Base-by-base conservation (phyloP, 1,139 yeast species). In the Hyphopichia pseudoburtonii region DNA sequence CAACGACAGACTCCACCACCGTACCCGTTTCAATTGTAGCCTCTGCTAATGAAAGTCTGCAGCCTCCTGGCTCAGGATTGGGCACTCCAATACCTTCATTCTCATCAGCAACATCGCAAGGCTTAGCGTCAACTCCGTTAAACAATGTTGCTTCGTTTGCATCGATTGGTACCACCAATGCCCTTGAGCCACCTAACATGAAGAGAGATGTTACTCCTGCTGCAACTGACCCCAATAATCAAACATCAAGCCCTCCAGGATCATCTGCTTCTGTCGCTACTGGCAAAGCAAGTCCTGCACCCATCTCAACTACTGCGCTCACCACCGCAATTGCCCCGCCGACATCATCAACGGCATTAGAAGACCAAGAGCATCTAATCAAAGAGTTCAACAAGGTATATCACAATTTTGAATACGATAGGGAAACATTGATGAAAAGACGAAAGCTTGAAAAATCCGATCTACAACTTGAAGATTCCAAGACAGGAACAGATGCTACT, bases 391-490 rank as follows among this genome's bases (percentile, higher is more conserved):
- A 69, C 50, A 84, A 76, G 52, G 79, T 86, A 29, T 89, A 88
- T 54, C 96, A 89, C 54, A 81, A 78, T 42, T 87, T 88, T 55
- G 97, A 90, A 53, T 78, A 79, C 45, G 97, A 89, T 56, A 67
- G 80, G 46, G 95, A 86, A 40, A 86, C 92, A 1, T 69, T 87
- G 35, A 69, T 82, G 38, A 87, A 88, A 51, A 73, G 95, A 54
- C 64, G 89, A 45, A 86, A 83, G 51, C 66, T 89, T 28, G 95
- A 87, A 51, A 85, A 85, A 47, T 83, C 87, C 30, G 95, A 89
- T 56, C 73, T 83, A 51, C 80, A 82, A 50, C 62, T 87, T 23
- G 90, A 82, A 42, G 57, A 66, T 32, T 26, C 5, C 14, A 32
- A 17, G 9, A 17, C n/a, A n/a, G 28, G 14, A 9, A 14, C 24